phyloP scores from a whole-genome alignment of 768 basidiomycete genomes.

The Suillus alpinus region DNA sequence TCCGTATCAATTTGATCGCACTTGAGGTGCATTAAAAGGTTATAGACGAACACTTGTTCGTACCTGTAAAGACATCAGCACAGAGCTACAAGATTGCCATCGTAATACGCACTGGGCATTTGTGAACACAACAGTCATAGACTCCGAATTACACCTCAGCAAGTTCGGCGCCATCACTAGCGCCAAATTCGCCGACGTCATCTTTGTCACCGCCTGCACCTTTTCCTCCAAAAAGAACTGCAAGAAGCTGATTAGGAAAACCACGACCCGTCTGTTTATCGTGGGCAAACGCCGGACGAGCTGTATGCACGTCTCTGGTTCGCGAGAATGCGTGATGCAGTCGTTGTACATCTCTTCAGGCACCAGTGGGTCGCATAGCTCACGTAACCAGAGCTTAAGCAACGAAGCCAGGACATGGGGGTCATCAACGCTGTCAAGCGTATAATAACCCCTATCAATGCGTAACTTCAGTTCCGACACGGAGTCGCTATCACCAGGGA shows the following conservation, averaged over 20 bases:
- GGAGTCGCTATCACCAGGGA: conserved; percentile 86
- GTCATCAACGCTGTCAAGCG: conserved; percentile 85
- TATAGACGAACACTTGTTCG: conserved; percentile 86
- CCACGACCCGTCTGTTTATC: conserved; percentile 79
- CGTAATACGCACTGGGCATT: conserved; percentile 74
- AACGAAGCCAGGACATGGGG: conserved; percentile 87
- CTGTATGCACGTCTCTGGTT: conserved; percentile 66
- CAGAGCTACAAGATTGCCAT: not conserved
- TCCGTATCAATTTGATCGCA: conserved; percentile 73
- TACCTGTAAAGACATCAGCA: conserved; percentile 48
- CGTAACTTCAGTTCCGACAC: conserved; percentile 87
- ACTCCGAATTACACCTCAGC: conserved; percentile 80
- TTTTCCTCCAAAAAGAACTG: conserved; percentile 84
- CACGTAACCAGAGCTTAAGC: conserved; percentile 91
- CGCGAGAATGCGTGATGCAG: conserved; percentile 67
- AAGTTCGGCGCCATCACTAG: conserved; percentile 92
- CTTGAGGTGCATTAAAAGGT: conserved; percentile 76
- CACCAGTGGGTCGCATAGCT: conserved; percentile 88
- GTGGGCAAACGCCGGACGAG: conserved; percentile 80
- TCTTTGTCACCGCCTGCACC: conserved; percentile 73
- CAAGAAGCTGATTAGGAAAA: conserved; percentile 88
- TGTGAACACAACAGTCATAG: conserved; percentile 86
- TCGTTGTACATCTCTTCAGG: conserved; percentile 92
- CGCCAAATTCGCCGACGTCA: conserved; percentile 87
- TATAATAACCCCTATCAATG: conserved; percentile 90